Conservation (phyloP, 78 protist species). For the Cavenderia fasciculata region DNA sequence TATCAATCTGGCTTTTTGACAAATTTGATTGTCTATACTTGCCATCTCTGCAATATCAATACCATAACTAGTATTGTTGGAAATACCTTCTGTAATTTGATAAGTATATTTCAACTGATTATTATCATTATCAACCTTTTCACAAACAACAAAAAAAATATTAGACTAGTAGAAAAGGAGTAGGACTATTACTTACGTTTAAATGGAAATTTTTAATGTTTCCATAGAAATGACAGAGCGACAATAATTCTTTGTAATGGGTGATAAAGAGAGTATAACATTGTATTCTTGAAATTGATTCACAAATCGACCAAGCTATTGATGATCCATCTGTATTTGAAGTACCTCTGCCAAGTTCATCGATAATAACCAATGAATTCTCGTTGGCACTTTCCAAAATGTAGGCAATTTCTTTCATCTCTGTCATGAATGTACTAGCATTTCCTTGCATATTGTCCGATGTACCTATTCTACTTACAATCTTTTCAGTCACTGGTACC, state of each 20-base stretch:
- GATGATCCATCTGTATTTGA: conserved; percentile 80
- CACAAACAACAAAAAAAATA: no score
- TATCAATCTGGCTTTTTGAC: conserved; percentile 15
- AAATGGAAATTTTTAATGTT: conserved; percentile 44
- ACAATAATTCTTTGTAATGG: conserved; percentile 40
- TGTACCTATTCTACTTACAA: conserved; percentile 66
- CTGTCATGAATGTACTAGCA: conserved; percentile 78
- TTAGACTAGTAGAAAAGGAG: no score
- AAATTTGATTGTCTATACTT: conserved; percentile 23
- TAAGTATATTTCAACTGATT: conserved; percentile 36
- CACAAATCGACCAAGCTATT: conserved; percentile 78
- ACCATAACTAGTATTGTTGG: conserved; percentile 14
- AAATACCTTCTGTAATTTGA: conserved; percentile 29
- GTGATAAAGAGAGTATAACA: conserved; percentile 69
- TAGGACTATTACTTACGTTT: conserved; percentile 9
- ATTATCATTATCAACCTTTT: no score
- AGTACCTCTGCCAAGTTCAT: conserved; percentile 81
- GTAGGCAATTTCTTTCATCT: conserved; percentile 76
- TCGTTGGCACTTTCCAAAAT: conserved; percentile 60
- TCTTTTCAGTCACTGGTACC: conserved; percentile 21
- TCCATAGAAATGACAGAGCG: background rate
- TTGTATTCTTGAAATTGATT: conserved; percentile 43
- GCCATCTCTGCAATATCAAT: conserved; percentile 61
- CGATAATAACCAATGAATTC: conserved; percentile 65
- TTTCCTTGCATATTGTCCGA: conserved; percentile 59